phyloP scores from a whole-genome alignment of 805 yeast genomes.

The Cyberlindnera mrakii region DNA sequence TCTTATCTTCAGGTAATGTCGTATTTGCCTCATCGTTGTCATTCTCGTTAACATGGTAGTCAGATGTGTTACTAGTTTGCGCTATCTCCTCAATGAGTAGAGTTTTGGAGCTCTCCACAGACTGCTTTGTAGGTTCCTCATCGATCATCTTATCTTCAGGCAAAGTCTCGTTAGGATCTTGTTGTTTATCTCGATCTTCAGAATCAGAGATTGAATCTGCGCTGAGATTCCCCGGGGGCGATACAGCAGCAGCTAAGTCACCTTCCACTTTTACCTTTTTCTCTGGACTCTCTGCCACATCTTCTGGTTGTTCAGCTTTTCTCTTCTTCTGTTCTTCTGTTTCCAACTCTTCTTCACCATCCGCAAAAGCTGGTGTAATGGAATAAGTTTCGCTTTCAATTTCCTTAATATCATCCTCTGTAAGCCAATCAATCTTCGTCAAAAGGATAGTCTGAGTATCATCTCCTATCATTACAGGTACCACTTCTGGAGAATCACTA shows the following conservation, averaged over 20 bases:
- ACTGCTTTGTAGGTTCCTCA: slow-evolving; percentile 13
- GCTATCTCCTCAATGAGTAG: too few species aligned
- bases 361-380: slow-evolving; percentile 1
- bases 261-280: slow-evolving; percentile 14
- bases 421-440: slow-evolving; percentile 23
- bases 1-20: slow-evolving; percentile 19
- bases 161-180: slow-evolving; percentile 3
- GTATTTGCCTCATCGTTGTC: slow-evolving; percentile 6
- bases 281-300: slow-evolving; percentile 13
- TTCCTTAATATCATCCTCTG: slow-evolving; percentile 16
- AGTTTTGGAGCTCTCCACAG: neutral
- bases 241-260: neutral
- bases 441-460: slow-evolving; percentile 19
- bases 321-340: slow-evolving; percentile 9
- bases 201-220: neutral
- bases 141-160: slow-evolving; percentile 19
- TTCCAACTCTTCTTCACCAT: slow-evolving; percentile 2
- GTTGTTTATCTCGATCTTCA: neutral
- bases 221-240: neutral
- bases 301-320: slow-evolving; percentile 3
- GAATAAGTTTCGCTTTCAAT: slow-evolving; percentile 16
- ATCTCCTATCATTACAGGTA: slow-evolving; percentile 11
- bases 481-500: neutral
- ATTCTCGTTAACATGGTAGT: neutral
- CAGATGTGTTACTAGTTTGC: neutral